Base-by-base conservation (phyloP, 257 asterid species). In the Capsicum baccatum region DNA sequence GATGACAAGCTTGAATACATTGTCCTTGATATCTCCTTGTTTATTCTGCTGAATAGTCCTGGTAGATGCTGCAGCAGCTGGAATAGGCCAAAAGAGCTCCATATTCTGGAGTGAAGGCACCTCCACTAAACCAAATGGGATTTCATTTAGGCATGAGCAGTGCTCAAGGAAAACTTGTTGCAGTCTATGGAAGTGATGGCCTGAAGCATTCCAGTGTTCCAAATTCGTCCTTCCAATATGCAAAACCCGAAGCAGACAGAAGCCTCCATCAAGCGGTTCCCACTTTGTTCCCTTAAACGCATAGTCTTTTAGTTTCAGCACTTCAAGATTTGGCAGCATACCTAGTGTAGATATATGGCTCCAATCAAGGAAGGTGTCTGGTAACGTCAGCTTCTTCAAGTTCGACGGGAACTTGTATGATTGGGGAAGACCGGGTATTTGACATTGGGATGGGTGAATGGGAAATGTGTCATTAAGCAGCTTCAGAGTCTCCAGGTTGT, bases 361-460 rank as follows among this genome's bases (percentile, higher is more conserved):
- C 93, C 91, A 88, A 60, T 85, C 91, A 7, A 89, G 81, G 4
- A 88, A 79, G 15, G 91, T 89, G 78, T 87, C 85, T 0, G 89
- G 88, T 14, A 91, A 76, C 4, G 93, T 89, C n/a, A 91, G 16
- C 83, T 87, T 91, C 89, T 83, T 88, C 79, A 91, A 67, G 85
- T 86, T 89, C 11, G 89, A 87, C 1, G 93, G 91, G 76, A 91
- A 89, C 62, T 88, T 89, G 33, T 89, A 87, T 2, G 88, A 82
- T 13, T 76, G 89, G 6, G 91, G 93, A 26, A 88, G 90, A 79
- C 39, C 19, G 8, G 85, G 86, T 3, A 89, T 63, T 48, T 10
- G 42, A 70, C 87, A 85, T n/a, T 58, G 70, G 48, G 89, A 87
- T 76, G 89, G 90, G 14, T 83, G 73, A 39, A 55, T 71, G 4